These are phyloP conservation scores for Litchi chinensis DNA, from an alignment of 345 rosid genomes.

Conservation along the genomic window DNA sequence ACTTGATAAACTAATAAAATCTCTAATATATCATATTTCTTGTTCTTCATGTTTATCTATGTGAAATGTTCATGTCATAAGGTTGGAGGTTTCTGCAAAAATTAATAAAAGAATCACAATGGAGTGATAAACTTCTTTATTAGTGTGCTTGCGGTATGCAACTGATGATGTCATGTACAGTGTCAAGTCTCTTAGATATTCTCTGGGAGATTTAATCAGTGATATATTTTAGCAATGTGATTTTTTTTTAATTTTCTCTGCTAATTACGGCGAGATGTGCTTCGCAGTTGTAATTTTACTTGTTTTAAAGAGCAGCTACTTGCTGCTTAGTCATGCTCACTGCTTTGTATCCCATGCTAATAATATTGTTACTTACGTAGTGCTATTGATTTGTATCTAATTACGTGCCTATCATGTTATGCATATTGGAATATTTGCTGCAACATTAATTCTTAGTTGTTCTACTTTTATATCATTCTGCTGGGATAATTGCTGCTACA, in stretches of 20 bases:
- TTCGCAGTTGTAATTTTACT: too few relatives aligned
- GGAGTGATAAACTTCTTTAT: too few relatives aligned
- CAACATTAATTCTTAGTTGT: background rate
- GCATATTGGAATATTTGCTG: background rate
- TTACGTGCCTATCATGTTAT: background rate
- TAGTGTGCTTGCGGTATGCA: too few relatives aligned
- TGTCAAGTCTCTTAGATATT: background rate
- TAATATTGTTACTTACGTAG: background rate
- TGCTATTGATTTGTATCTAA: background rate
- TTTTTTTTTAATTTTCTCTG: too few relatives aligned
- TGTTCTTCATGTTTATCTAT: too few relatives aligned
- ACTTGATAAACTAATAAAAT: too few relatives aligned
- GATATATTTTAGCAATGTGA: background rate
- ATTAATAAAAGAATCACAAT: too few relatives aligned
- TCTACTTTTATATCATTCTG: background rate
- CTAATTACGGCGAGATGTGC: too few relatives aligned
- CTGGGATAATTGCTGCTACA: conserved; percentile 3
- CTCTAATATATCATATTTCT: too few relatives aligned
- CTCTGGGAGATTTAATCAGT: background rate
- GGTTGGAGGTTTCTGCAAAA: too few relatives aligned
- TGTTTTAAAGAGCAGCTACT: too few relatives aligned
- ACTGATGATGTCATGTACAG: background rate
- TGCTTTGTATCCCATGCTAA: background rate
- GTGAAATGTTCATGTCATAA: too few relatives aligned
- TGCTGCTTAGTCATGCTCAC: background rate